A percentile compares a stretch with the other conserved stretches of the same genome.
Conservation (phyloP, 2,329 filamentous ascomycete genomes). For the Penicillium nordicum region DNA sequence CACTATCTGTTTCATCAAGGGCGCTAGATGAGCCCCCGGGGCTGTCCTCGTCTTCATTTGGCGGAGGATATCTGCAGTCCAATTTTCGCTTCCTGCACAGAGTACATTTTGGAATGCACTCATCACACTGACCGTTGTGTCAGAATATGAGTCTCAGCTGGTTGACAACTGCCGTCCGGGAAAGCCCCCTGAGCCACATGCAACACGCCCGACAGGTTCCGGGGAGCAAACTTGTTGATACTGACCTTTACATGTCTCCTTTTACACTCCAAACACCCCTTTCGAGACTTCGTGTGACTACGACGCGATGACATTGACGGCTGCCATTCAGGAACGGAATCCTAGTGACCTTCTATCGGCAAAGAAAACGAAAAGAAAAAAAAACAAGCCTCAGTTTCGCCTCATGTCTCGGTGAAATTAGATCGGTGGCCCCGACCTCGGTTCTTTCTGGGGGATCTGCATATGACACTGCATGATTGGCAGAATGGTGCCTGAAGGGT, state of each 20-base stretch:
- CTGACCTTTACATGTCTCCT: conserved; percentile 40
- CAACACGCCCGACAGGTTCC: not conserved
- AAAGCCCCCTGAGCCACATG: not conserved
- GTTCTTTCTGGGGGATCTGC: conserved; percentile 3
- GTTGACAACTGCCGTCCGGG: not conserved
- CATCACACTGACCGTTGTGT: conserved; percentile 33
- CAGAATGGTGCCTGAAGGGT: too few relatives aligned
- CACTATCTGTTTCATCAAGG: conserved; percentile 19
- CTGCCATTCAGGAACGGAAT: conserved; percentile 2
- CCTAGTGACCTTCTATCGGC: not conserved
- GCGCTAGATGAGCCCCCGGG: conserved; percentile 19
- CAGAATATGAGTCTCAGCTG: not conserved
- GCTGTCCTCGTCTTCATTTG: conserved; percentile 24
- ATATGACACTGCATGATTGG: conserved; percentile 3
- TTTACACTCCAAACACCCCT: conserved; percentile 41
- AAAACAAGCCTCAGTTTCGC: not conserved
- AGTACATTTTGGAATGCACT: conserved; percentile 34
- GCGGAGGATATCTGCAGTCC: conserved; percentile 34
- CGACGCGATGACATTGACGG: conserved; percentile 30
- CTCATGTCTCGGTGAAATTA: not conserved
- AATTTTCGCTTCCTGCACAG: conserved; percentile 38
- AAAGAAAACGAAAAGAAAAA: not conserved
- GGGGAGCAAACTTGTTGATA: not conserved
- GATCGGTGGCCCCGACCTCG: conserved; percentile 2
- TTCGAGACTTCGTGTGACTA: conserved; percentile 41